Conservation (phyloP, 306 rosid genomes). For the Crotalaria pallida region DNA sequence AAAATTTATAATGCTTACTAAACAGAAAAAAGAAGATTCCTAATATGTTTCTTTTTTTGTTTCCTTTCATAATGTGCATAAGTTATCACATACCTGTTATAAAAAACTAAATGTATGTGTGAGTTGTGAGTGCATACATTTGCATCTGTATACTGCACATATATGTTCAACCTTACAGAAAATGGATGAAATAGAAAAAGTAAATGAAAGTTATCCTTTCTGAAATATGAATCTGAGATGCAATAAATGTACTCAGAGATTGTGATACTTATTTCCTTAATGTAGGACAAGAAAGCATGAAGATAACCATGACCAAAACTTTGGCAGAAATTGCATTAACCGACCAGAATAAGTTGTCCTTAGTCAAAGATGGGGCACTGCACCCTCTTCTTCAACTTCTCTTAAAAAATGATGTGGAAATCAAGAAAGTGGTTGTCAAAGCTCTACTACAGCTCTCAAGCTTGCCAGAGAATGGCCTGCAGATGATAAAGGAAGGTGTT, state of each 20-base stretch:
- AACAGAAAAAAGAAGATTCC: background rate
- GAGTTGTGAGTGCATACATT: background rate
- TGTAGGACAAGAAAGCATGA: constrained; percentile 42
- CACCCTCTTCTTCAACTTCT: constrained; percentile 52
- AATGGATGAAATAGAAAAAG: background rate
- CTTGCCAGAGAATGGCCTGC: constrained; percentile 52
- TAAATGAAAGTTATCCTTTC: no score
- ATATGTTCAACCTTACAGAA: background rate
- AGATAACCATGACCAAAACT: constrained; percentile 43
- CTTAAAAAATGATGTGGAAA: constrained; percentile 34
- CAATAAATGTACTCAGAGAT: background rate
- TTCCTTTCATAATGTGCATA: background rate
- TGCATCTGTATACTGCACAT: background rate
- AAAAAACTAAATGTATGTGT: background rate
- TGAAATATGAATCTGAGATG: background rate
- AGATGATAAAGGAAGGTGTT: constrained; percentile 51
- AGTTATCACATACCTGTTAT: background rate
- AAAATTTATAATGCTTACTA: background rate
- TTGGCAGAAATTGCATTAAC: constrained; percentile 50
- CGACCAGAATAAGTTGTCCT: constrained; percentile 43
- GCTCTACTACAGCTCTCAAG: constrained; percentile 48
- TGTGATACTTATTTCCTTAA: constrained; percentile 2
- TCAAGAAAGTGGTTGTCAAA: constrained; percentile 39
- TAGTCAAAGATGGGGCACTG: constrained; percentile 47
- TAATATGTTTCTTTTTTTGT: background rate